Base-by-base conservation (phyloP, 352 stramenopile genomes). In the Thraustochytrium sp. region DNA sequence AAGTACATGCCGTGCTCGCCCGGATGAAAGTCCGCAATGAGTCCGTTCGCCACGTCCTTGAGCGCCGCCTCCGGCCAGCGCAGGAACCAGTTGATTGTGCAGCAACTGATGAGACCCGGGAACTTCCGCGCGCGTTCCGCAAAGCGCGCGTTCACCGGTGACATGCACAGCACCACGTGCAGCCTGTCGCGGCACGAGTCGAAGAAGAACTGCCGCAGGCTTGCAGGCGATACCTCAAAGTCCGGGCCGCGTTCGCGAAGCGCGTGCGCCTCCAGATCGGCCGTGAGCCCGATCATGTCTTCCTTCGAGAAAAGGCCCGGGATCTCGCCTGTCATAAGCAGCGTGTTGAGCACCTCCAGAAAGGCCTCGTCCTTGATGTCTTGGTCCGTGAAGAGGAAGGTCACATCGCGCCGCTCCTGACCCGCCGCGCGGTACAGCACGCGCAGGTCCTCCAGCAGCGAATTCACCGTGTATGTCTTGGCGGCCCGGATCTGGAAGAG, bases 351-450 rank as follows among this genome's bases (percentile, higher is more conserved):
- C 8, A 96, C 90, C 90, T 99, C 96, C 53, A 99, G 88, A 87
- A 99, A 99, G 77, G 98, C 96, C 86, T 99, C 96, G 76, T 98
- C 96, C 89, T 99, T 98, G 87, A 99, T 99, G 85, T 99, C 95
- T 9, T 94, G 95, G 84, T 99, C 96, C 0, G 96, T 99, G 85
- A 99, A 99, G 18, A 99, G 86, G 77, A 99, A 99, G 44, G 94
- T 98, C 49, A 96, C 98, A 37, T 93, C 95, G 85, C 98, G 96
- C 54, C 93, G 90, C 82, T 98, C 93, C 76, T 98, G 95, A 0
- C 96, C 96, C 0, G 96, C 96, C 63, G 92, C 97, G 84, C 98
- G 98, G 90, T 98, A 99, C 84, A 99, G 88, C 42, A 93, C 89
- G 1, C 95, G 91, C 46, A 99, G 93, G 73, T 99, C 96, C 83